These are phyloP conservation scores for Citrus reticulata DNA, from an alignment of 345 rosid species.

Conservation along the genomic window DNA sequence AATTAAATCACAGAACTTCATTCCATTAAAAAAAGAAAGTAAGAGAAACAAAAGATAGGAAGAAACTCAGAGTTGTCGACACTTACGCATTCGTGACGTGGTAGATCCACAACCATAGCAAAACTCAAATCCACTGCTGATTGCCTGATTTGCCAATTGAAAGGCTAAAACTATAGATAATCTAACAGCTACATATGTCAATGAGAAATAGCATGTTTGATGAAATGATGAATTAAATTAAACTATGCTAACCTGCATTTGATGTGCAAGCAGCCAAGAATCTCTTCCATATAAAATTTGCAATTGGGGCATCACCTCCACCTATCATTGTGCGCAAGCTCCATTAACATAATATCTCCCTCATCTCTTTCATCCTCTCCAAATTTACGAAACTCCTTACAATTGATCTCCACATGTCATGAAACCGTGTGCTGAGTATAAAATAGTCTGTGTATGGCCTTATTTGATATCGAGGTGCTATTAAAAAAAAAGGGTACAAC, in stretches of 20 bases:
- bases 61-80: too few relatives aligned
- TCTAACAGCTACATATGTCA: too few relatives aligned
- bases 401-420: neutral
- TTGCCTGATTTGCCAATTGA: too few relatives aligned
- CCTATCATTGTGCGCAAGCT: constrained; percentile 21
- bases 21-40: too few relatives aligned
- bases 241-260: constrained; percentile 32
- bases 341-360: constrained; percentile 33
- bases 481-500: too few relatives aligned
- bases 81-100: constrained; percentile 17
- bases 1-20: neutral
- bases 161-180: too few relatives aligned
- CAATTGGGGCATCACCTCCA: constrained; percentile 21
- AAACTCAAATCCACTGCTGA: constrained; percentile 44
- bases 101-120: constrained; percentile 39
- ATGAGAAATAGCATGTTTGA: too few relatives aligned
- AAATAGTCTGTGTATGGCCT: too few relatives aligned
- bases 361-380: constrained; percentile 24
- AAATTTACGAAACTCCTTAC: constrained; percentile 22
- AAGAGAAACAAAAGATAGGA: too few relatives aligned
- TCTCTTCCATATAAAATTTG: constrained; percentile 38
- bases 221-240: neutral
- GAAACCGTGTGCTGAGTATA: too few relatives aligned
- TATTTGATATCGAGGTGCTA: too few relatives aligned
- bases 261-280: constrained; percentile 33